Evolutionary conservation across 208 protist species (phyloP), one percentile per base, ranked within the genome.

Genomic region (Wallacemonas sp.): DNA sequence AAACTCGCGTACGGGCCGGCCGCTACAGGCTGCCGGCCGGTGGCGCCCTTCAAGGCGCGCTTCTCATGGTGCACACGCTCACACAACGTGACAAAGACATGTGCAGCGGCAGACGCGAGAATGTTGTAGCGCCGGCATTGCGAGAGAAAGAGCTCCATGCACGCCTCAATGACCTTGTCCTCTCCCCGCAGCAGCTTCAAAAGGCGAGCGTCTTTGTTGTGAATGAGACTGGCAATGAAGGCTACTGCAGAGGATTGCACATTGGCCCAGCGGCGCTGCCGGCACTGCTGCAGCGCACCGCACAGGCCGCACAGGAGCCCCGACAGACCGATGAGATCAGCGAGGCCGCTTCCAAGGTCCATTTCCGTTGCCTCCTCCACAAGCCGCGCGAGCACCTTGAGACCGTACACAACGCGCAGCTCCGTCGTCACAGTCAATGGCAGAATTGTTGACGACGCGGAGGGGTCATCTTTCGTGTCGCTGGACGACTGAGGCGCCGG

Each of bases 11-110:
- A 73, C 15, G 73, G 69, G 24, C 5, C 21, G 22, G 42, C 47
- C 24, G 24, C 30, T n/a, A 17, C 38, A 66, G 64, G 31, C 51
- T n/a, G 39, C 55, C 17, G 68, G 38, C 61, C 60, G 53, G 31
- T 33, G 49, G 46, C 27, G 31, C 26, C 34, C 17, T 27, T 66
- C 46, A 24, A 72, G 17, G 33, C 59, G 31, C 54, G 58, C 75
- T 90, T 90, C 58, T 89, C 82, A 14, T 34, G 14, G 39, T 88
- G 81, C 45, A 86, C 77, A 0, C 63, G 67, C 1, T 78, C 75
- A 61, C 73, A 82, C 36, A 94, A 17, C 12, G 24, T 58, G 24
- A 61, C 66, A 26, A 94, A 53, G 12, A 94, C 44, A 39, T 83
- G 79, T 5, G 68, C 80, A 12, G 88, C 45, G 2, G 88, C 70